Evolutionary conservation across 2,329 filamentous ascomycete species (phyloP).

Genomic region (Aureobasidium sp.): DNA sequence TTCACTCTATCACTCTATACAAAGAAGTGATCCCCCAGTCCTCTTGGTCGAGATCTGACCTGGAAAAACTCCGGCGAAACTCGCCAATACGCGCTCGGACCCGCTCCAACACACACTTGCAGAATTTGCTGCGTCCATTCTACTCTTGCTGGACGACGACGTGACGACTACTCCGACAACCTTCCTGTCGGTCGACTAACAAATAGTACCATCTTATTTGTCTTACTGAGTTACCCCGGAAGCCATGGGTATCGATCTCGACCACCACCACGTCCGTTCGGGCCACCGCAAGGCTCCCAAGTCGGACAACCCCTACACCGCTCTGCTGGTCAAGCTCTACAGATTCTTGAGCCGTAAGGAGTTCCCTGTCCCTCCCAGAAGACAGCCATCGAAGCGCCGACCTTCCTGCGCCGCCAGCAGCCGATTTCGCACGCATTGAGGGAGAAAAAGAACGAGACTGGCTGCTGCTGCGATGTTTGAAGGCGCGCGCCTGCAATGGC

Average conservation of each 20-base stretch:
- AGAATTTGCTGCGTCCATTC: background rate
- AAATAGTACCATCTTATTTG: no score
- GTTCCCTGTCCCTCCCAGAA: background rate
- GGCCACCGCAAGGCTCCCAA: conserved; percentile 72
- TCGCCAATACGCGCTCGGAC: background rate
- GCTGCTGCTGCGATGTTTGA: conserved; percentile 4
- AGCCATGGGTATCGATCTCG: conserved; percentile 19
- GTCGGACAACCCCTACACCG: conserved; percentile 45
- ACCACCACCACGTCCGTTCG: conserved; percentile 61
- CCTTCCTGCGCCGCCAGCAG: background rate
- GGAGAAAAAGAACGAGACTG: background rate
- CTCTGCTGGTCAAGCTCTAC: conserved; percentile 74
- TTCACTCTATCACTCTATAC: background rate
- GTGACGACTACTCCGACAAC: conserved; percentile 11
- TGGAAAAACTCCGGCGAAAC: background rate
- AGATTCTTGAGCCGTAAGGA: conserved; percentile 27
- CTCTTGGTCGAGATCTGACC: background rate
- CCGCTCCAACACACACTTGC: background rate
- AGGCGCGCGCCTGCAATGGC: background rate
- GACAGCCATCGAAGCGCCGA: background rate
- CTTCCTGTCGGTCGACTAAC: conserved; percentile 2
- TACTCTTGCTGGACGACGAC: background rate
- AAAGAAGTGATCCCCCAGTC: background rate
- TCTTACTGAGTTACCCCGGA: no score
- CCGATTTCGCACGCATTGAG: background rate